Evolutionary conservation across 345 rosid species (phyloP).

Genomic region (Populus euphratica): DNA sequence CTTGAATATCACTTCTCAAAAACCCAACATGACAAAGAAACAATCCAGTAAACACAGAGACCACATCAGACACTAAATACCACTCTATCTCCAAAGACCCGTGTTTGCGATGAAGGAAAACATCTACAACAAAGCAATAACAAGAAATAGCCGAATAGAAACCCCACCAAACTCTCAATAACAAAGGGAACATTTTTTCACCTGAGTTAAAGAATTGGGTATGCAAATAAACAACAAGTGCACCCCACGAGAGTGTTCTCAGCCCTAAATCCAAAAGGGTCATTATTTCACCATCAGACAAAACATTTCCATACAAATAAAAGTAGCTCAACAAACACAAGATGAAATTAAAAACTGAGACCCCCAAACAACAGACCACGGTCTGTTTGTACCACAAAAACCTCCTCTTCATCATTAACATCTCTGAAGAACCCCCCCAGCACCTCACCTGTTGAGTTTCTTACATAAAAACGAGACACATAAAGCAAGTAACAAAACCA

Average conservation of each 20-base stretch:
- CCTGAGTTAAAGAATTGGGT: slow-evolving; percentile 23
- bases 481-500: slow-evolving; percentile 24
- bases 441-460: neutral
- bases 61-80: slow-evolving; percentile 42
- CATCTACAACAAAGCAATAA: slow-evolving; percentile 54
- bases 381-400: slow-evolving; percentile 17
- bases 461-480: slow-evolving; percentile 11
- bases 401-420: neutral
- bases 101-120: slow-evolving; percentile 34
- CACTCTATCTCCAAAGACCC: slow-evolving; percentile 20
- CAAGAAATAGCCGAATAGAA: slow-evolving; percentile 52
- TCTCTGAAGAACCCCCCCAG: neutral
- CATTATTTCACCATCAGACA: slow-evolving; percentile 48
- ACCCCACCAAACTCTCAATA: slow-evolving; percentile 71
- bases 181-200: slow-evolving; percentile 38
- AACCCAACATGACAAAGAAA: slow-evolving; percentile 55
- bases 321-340: slow-evolving; percentile 55
- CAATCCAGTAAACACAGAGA: slow-evolving; percentile 44
- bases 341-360: slow-evolving; percentile 49
- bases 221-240: slow-evolving; percentile 37
- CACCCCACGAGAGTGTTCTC: slow-evolving; percentile 66
- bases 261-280: slow-evolving; percentile 56
- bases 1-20: slow-evolving; percentile 30
- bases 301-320: slow-evolving; percentile 55
- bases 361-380: slow-evolving; percentile 46